A percentile compares a stretch with the other conserved stretches of the same genome.
Evolutionary conservation across 768 basidiomycete genomes (phyloP).

Genomic region (Boletus vermiculosoides): DNA sequence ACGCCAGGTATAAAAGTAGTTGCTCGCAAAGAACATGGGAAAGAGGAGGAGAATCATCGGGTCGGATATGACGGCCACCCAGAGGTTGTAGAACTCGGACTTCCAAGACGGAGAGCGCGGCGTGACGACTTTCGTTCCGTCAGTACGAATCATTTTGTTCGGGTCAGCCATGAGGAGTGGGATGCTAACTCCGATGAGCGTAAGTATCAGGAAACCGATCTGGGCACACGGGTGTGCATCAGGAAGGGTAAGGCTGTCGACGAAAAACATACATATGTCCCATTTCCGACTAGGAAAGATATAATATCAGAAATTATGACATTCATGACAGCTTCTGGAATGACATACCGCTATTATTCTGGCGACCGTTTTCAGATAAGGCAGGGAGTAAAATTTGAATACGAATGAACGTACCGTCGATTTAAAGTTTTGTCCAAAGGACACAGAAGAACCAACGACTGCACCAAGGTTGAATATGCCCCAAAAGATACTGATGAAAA

Average conservation of each 20-base stretch:
- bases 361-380: not conserved
- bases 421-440: conserved; percentile 66
- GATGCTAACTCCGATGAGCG: conserved; percentile 59
- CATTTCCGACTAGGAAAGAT: conserved; percentile 52
- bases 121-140: conserved; percentile 64
- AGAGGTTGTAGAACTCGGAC: conserved; percentile 68
- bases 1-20: conserved; percentile 87
- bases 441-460: conserved; percentile 71
- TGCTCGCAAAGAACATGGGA: conserved; percentile 80
- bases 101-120: conserved; percentile 73
- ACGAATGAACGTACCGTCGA: conserved; percentile 45
- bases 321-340: not conserved
- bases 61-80: conserved; percentile 61
- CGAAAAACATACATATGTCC: conserved; percentile 60
- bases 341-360: conserved; percentile 30
- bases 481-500: conserved; percentile 77
- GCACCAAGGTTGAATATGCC: conserved; percentile 78
- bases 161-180: conserved; percentile 73
- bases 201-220: conserved; percentile 60
- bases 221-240: not conserved
- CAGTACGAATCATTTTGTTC: conserved; percentile 67
- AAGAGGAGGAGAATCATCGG: conserved; percentile 71
- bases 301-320: not conserved
- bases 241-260: not conserved
- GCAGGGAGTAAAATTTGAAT: not conserved